A percentile compares a stretch with the other conserved stretches of the same genome.
Conservation (phyloP, 345 rosid genomes). For the Populus euphratica region DNA sequence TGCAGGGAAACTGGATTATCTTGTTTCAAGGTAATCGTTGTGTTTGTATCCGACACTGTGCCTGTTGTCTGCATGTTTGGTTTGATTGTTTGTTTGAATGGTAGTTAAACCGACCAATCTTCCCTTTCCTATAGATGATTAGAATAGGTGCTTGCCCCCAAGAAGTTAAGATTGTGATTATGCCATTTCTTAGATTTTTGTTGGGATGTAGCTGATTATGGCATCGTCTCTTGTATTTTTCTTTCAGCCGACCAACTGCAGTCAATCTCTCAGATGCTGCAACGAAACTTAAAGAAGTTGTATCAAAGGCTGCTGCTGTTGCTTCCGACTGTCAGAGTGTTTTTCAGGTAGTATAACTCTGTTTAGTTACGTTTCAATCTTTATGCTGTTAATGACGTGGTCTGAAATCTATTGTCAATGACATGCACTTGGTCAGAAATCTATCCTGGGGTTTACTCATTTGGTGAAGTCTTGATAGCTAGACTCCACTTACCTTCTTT, state of each 20-base stretch:
- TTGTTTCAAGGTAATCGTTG: conserved; percentile 57
- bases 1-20: conserved; percentile 58
- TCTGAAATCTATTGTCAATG: not conserved
- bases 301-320: conserved; percentile 42
- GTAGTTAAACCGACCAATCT: not conserved
- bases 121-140: not conserved
- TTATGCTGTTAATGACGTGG: not conserved
- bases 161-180: not conserved
- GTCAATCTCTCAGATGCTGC: conserved; percentile 95
- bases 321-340: conserved; percentile 39
- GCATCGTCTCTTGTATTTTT: conserved; percentile 10
- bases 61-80: not conserved
- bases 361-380: not conserved
- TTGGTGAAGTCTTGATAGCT: too few species aligned
- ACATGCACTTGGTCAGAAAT: too few species aligned
- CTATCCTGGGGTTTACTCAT: too few species aligned
- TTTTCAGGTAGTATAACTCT: conserved; percentile 46
- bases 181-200: not conserved
- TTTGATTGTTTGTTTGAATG: not conserved
- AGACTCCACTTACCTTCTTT: not conserved
- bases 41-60: not conserved
- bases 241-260: conserved; percentile 78
- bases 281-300: conserved; percentile 57
- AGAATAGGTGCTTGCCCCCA: not conserved
- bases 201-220: conserved; percentile 8